These are phyloP conservation scores for Teratosphaeria pseudoeucalypti DNA, from an alignment of 2,329 filamentous ascomycete genomes.

Conservation along the genomic window DNA sequence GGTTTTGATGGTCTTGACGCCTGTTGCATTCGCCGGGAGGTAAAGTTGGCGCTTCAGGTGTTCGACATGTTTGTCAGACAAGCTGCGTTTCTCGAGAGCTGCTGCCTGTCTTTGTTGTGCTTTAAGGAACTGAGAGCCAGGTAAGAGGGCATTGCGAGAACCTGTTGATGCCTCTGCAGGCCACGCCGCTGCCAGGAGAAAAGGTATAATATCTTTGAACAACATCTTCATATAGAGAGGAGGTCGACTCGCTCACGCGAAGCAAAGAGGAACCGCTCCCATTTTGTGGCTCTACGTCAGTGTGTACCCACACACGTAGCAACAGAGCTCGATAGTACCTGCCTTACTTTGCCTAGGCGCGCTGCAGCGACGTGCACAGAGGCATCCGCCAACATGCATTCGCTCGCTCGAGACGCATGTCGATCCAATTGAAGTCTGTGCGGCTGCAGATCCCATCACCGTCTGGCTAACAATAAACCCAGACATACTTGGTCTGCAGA, in stretches of 20 bases:
- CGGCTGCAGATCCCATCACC: not conserved
- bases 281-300: not conserved
- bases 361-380: not conserved
- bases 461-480: not conserved
- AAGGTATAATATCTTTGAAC: not conserved
- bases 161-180: slow-evolving; percentile 4
- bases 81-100: not conserved
- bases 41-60: slow-evolving; percentile 10
- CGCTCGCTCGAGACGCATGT: not conserved
- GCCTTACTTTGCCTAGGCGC: not conserved
- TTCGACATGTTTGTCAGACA: not conserved
- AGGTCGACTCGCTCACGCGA: not conserved
- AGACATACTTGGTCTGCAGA: not conserved
- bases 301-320: not conserved
- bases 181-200: slow-evolving; percentile 2
- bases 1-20: slow-evolving; percentile 33
- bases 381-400: not conserved
- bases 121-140: not conserved
- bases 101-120: not conserved
- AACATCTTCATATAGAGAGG: not conserved
- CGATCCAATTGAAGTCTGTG: not conserved
- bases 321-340: not conserved
- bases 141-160: not conserved
- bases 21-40: slow-evolving; percentile 31
- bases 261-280: not conserved